These are phyloP conservation scores for Picea sitchensis DNA, from an alignment of 75 land plant genomes.

Conservation along the genomic window DNA sequence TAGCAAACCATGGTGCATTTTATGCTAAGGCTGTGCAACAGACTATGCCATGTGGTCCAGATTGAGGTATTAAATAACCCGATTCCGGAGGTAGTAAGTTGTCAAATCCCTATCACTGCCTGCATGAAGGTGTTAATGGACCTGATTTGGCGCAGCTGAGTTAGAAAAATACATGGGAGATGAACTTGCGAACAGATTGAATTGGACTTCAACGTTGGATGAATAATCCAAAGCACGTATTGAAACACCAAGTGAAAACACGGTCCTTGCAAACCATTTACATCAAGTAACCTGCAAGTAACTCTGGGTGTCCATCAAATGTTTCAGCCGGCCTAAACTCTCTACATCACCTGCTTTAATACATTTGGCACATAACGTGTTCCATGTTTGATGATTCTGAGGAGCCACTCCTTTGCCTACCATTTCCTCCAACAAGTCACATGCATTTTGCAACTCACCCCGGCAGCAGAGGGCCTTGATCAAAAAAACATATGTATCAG, in stretches of 20 bases:
- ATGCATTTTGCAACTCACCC: background rate
- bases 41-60: background rate
- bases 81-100: background rate
- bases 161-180: background rate
- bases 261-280: background rate
- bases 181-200: background rate
- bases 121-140: background rate
- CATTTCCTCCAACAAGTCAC: background rate
- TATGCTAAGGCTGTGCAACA: background rate
- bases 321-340: background rate
- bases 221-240: background rate
- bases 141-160: background rate
- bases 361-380: background rate
- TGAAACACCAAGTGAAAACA: background rate
- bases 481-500: background rate
- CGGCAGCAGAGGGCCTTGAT: background rate
- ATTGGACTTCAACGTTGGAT: background rate
- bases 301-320: background rate
- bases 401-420: background rate
- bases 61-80: background rate
- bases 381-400: background rate
- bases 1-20: background rate
- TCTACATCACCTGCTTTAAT: background rate
- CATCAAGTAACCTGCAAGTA: background rate
- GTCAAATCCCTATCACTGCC: background rate